Evolutionary conservation across 352 stramenopile species (phyloP), one percentile per base, ranked within the genome.

Genomic region (Globisporangium okanoganense): DNA sequence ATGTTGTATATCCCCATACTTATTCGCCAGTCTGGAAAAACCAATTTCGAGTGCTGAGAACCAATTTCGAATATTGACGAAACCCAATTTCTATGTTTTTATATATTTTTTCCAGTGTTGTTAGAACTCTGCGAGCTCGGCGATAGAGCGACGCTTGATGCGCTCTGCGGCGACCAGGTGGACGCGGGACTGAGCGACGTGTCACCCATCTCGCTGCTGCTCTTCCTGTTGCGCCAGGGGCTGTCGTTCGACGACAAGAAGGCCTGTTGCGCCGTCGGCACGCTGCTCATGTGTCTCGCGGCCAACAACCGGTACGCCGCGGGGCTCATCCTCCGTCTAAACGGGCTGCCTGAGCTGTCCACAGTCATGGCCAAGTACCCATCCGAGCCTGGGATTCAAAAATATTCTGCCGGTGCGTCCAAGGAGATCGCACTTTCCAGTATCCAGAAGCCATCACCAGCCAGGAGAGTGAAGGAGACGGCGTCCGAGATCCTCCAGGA

Each of bases 171-270:
- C 12, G 72, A 73, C 29, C 58, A 67, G 7, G 53, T 44, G 7
- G 48, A 29, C 33, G 41, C 45, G 4, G 66, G 44, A 0, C 65
- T 70, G 18, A 82, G 69, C 25, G 73, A 85, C 22, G 70, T 86
- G 29, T 81, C 79, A 2, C 76, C 84, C 1, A 71, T 92, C n/a
- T 85, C 81, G 16, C 62, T 92, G 3, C 47, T 92, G 43, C 64
- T 92, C n/a, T 86, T 88, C 47, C 60, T 94, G 16, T 59, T 94
- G 12, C 76, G 82, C 1, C 84, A 94, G 64, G 76, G 72, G 7
- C 77, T 92, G 0, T 82, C 78, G 43, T 77, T 86, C 27, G 84
- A 94, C 36, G 84, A 92, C 70, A 90, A 90, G 61, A 94, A 94
- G 60, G 82, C 81, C 27, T 82, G 75, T 24, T 94, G 84, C 62